Conservation (phyloP, 257 asterid species). For the Ajuga chamaepitys region DNA sequence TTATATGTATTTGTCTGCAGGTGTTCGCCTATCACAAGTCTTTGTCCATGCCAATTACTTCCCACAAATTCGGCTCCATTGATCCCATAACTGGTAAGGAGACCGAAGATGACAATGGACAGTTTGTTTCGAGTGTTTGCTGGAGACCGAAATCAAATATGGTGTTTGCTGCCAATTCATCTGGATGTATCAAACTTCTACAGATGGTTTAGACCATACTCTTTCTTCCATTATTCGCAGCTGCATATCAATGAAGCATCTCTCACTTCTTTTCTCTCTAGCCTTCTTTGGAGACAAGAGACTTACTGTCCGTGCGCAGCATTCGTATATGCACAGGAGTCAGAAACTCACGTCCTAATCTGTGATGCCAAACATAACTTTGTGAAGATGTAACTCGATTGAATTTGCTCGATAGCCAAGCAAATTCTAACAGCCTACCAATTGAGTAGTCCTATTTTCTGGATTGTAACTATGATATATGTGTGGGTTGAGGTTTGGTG, state of each 20-base stretch:
- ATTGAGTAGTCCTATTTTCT: constrained; percentile 2
- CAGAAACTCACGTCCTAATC: not conserved
- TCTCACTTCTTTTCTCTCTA: not conserved
- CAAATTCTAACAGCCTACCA: not conserved
- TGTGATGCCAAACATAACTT: too few relatives aligned
- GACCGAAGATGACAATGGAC: constrained; percentile 72
- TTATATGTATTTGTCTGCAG: constrained; percentile 23
- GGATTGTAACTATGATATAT: not conserved
- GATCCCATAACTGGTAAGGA: constrained; percentile 82
- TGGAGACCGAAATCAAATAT: constrained; percentile 78
- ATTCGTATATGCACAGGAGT: not conserved
- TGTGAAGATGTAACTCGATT: too few relatives aligned
- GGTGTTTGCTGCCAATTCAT: constrained; percentile 82
- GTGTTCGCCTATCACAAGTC: constrained; percentile 71
- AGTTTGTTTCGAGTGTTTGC: constrained; percentile 87
- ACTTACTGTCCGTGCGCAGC: too few relatives aligned
- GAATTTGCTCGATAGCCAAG: not conserved
- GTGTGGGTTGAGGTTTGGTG: not conserved
- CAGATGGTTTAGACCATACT: constrained; percentile 52
- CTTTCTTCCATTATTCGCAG: not conserved
- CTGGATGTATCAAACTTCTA: constrained; percentile 71
- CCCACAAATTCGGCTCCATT: constrained; percentile 77
- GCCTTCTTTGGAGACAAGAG: not conserved
- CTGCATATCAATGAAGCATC: not conserved
- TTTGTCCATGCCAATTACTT: constrained; percentile 77